Evolutionary conservation across 495 filamentous ascomycete species (phyloP), one percentile per base, ranked within the genome.

Genomic region (Aspergillus sclerotiicarbonarius): DNA sequence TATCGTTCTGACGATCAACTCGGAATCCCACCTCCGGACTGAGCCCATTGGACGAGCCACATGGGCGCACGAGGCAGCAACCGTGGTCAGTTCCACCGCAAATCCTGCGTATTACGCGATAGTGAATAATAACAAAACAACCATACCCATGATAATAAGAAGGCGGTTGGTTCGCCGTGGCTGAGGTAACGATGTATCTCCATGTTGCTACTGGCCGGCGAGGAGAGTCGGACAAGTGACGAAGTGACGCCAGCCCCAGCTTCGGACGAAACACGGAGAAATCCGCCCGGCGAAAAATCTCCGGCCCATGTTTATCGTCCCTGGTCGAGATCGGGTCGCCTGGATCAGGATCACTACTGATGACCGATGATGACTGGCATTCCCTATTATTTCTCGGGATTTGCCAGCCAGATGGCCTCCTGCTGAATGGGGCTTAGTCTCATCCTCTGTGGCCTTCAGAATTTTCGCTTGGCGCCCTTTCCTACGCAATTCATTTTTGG

Each of bases 1-100:
- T 25, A 31, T 55, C 52, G 41, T 55, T 44, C 45, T 54, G 62
- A 64, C 51, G 62, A 64, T 64, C 62, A 53, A 50, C 46, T 62
- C 56, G 61, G 61, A 63, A 59, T 58, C 49, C 49, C 52, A 25
- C 56, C 53, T 57, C 53, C 47, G 53, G 57, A 46, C 50, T 21
- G 18, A 31, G 21, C 33, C 41, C 29, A 59, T 63, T 63, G 56
- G 61, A 51, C 13, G 54, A 44, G 50, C 50, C 58, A 56, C 39
- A 58, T 53, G 54, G 52, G 12, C 35, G 54, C 25, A 20, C 52
- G 52, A 60, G 33, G 33, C 55, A 33, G 44, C 47, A 50, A 50
- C 47, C 47, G 47, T 50, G 47, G 47, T 16, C 47, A 31, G 47
- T 50, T 50, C 47, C 47, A 50, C 47, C 31, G 47, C 25, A 18